A percentile compares a stretch with the other conserved stretches of the same genome.
These are phyloP conservation scores for Meira miltonrushii DNA, from an alignment of 1,284 basidiomycete genomes.

Conservation along the genomic window DNA sequence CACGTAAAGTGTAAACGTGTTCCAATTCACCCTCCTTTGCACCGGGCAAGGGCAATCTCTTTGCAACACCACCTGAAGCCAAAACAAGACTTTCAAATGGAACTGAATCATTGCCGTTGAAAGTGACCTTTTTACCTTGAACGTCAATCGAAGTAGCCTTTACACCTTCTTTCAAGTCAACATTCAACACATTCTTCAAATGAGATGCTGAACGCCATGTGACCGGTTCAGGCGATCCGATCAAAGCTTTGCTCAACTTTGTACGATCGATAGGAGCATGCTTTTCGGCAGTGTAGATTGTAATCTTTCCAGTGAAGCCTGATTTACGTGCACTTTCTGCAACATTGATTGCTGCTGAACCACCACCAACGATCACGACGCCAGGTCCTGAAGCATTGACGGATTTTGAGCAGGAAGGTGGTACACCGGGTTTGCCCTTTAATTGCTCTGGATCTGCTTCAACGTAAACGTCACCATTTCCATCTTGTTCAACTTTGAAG, in stretches of 20 bases:
- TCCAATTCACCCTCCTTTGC: slow-evolving; percentile 60
- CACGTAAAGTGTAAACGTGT: slow-evolving; percentile 73
- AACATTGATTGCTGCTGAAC: slow-evolving; percentile 71
- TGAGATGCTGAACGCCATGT: slow-evolving; percentile 69
- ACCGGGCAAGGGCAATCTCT: slow-evolving; percentile 72
- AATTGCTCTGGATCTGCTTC: slow-evolving; percentile 58
- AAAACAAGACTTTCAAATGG: slow-evolving; percentile 54
- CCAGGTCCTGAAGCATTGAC: slow-evolving; percentile 56
- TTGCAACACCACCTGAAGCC: slow-evolving; percentile 54
- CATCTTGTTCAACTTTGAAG: slow-evolving; percentile 64
- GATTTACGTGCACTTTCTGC: slow-evolving; percentile 81
- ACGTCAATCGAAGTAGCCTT: slow-evolving; percentile 33
- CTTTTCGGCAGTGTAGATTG: slow-evolving; percentile 71
- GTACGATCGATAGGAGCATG: slow-evolving; percentile 83
- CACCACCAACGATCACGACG: slow-evolving; percentile 80
- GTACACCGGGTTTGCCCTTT: slow-evolving; percentile 54
- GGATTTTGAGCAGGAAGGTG: slow-evolving; percentile 4
- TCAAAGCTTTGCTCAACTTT: slow-evolving; percentile 81
- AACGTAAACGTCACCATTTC: slow-evolving; percentile 71
- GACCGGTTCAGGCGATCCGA: slow-evolving; percentile 70
- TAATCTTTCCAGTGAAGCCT: slow-evolving; percentile 72
- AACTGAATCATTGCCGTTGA: slow-evolving; percentile 47
- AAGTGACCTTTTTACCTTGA: slow-evolving; percentile 45
- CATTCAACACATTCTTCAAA: slow-evolving; percentile 73
- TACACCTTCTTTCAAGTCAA: slow-evolving; percentile 66